phyloP scores from a whole-genome alignment of 1,284 basidiomycete species.

The Leccinum griseonigrum region DNA sequence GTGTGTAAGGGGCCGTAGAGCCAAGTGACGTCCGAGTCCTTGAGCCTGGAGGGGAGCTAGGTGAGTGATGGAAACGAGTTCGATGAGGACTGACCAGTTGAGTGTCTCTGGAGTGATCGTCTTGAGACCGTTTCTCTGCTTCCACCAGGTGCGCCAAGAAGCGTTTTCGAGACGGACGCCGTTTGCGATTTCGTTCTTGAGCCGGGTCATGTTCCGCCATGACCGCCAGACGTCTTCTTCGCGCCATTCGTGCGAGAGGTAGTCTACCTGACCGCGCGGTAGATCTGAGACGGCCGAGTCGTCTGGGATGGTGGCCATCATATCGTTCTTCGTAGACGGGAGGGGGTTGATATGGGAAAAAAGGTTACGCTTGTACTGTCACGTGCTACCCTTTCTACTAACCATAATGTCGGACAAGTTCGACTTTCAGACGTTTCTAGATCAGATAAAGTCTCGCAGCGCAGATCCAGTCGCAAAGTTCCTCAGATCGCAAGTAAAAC shows the following conservation, averaged over 20 bases:
- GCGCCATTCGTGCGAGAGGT: conserved; percentile 92
- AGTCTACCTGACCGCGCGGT: conserved; percentile 75
- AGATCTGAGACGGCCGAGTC: conserved; percentile 65
- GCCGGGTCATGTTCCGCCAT: conserved; percentile 97
- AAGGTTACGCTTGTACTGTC: background rate
- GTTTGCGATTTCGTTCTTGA: conserved; percentile 98
- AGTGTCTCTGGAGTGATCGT: conserved; percentile 96
- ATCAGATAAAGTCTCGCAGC: conserved; percentile 82
- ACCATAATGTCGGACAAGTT: conserved; percentile 40
- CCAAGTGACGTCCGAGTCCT: conserved; percentile 99
- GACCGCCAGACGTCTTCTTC: conserved; percentile 99
- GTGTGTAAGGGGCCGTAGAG: conserved; percentile 96
- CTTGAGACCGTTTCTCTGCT: conserved; percentile 95
- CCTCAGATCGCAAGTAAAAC: conserved; percentile 77
- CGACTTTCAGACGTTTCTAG: conserved; percentile 86
- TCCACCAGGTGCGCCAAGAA: conserved; percentile 99
- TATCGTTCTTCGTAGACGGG: background rate
- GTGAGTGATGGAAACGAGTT: background rate
- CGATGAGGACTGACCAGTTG: conserved; percentile 79
- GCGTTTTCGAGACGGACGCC: conserved; percentile 96
- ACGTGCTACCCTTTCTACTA: background rate
- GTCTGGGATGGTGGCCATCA: conserved; percentile 64
- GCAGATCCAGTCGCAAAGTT: conserved; percentile 92
- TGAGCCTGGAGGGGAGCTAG: conserved; percentile 67
- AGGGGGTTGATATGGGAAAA: conserved; percentile 4